Percentiles rank a stretch among this genome's conserved stretches.
Conservation (phyloP, 805 yeast genomes). For the Candida ortonii region DNA sequence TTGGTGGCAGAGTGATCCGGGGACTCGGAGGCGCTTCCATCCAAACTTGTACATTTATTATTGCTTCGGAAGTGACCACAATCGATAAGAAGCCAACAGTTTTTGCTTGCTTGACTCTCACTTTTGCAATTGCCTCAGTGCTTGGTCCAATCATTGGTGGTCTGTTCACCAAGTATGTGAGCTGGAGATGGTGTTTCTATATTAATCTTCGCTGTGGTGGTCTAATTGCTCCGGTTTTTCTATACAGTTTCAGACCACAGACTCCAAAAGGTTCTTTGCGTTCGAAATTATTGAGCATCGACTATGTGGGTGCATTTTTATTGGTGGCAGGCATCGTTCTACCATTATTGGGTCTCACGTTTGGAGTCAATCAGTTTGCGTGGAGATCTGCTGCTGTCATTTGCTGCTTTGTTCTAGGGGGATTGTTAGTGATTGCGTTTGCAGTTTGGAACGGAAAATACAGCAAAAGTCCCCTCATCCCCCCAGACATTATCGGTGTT, state of each 20-base stretch:
- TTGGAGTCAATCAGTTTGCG: slow-evolving; percentile 50
- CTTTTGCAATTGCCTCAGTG: slow-evolving; percentile 50
- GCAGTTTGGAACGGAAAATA: slow-evolving; percentile 39
- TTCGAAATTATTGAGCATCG: slow-evolving; percentile 42
- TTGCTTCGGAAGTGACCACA: slow-evolving; percentile 56
- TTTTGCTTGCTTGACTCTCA: slow-evolving; percentile 38
- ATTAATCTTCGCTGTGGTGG: slow-evolving; percentile 67
- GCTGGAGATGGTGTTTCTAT: slow-evolving; percentile 79
- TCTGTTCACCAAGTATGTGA: slow-evolving; percentile 48
- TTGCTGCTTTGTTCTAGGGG: slow-evolving; percentile 46
- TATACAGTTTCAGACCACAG: slow-evolving; percentile 47
- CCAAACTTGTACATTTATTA: slow-evolving; percentile 53
- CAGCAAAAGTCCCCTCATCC: slow-evolving; percentile 47
- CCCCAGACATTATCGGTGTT: slow-evolving; percentile 35
- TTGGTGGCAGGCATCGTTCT: slow-evolving; percentile 44
- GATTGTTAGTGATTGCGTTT: slow-evolving; percentile 35
- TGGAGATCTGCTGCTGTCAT: slow-evolving; percentile 57
- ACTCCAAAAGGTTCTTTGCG: slow-evolving; percentile 37
- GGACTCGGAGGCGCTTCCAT: slow-evolving; percentile 75
- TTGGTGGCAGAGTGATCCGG: slow-evolving; percentile 68
- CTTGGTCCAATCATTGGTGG: slow-evolving; percentile 69
- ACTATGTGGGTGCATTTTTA: slow-evolving; percentile 47
- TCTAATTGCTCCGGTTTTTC: slow-evolving; percentile 36
- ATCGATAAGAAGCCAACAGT: slow-evolving; percentile 37
- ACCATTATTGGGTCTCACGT: slow-evolving; percentile 49